Evolutionary conservation across 495 filamentous ascomycete genomes (phyloP).

Genomic region (Daldinia caldariorum): DNA sequence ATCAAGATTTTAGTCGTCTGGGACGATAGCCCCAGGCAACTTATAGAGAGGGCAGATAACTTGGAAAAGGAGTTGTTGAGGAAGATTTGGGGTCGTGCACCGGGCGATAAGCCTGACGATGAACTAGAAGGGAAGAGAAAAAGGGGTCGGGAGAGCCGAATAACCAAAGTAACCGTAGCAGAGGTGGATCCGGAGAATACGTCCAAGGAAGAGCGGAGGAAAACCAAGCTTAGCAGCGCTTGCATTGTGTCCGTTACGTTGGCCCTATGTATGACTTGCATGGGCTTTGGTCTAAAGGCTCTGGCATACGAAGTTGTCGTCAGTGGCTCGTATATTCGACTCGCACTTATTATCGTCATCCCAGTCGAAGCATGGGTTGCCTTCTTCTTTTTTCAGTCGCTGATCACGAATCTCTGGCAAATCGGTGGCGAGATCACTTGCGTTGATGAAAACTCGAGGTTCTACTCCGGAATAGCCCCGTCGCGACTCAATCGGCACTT

Average conservation of each 20-base stretch:
- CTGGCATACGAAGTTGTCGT: slow-evolving; percentile 63
- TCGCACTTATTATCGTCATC: slow-evolving; percentile 58
- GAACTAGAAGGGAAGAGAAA: slow-evolving; percentile 56
- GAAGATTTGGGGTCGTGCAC: slow-evolving; percentile 60
- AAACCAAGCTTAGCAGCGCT: slow-evolving; percentile 61
- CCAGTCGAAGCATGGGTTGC: slow-evolving; percentile 66
- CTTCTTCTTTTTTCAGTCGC: slow-evolving; percentile 71
- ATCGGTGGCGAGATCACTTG: slow-evolving; percentile 68
- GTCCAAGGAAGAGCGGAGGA: slow-evolving; percentile 51
- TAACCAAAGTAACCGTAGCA: slow-evolving; percentile 45
- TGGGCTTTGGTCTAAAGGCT: slow-evolving; percentile 65
- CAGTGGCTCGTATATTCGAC: slow-evolving; percentile 59
- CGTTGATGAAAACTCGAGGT: slow-evolving; percentile 66
- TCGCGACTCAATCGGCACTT: slow-evolving; percentile 57
- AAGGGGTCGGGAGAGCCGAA: slow-evolving; percentile 49
- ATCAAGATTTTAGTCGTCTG: slow-evolving; percentile 68
- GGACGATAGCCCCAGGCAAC: slow-evolving; percentile 69
- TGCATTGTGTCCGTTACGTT: slow-evolving; percentile 62
- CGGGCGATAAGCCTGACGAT: slow-evolving; percentile 51
- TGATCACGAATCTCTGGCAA: slow-evolving; percentile 66
- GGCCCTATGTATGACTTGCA: slow-evolving; percentile 59
- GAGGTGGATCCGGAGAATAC: slow-evolving; percentile 54
- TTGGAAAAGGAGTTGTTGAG: slow-evolving; percentile 64
- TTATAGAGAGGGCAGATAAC: slow-evolving; percentile 59
- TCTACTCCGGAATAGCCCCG: slow-evolving; percentile 66